Evolutionary conservation across 2,329 filamentous ascomycete genomes (phyloP).

Genomic region (Diaporthe sp.): DNA sequence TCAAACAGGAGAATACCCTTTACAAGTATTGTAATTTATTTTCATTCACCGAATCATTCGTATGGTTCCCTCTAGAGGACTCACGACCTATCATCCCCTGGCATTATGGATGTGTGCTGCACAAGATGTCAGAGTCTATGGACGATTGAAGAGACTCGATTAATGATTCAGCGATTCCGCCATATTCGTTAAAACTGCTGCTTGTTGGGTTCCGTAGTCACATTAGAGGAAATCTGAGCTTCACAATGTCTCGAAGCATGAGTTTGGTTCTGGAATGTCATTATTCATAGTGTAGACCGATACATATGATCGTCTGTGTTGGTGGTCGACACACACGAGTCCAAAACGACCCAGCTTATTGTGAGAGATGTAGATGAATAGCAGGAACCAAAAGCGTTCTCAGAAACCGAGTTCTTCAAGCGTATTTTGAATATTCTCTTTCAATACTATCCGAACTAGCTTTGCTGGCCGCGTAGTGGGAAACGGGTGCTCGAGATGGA

Average conservation of each 20-base stretch:
- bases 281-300: not conserved
- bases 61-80: too few species aligned
- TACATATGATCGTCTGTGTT: not conserved
- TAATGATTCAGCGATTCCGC: not conserved
- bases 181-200: not conserved
- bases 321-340: not conserved
- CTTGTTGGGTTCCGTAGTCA: not conserved
- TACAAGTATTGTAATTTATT: slow-evolving; percentile 29
- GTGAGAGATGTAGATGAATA: not conserved
- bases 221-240: not conserved
- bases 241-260: not conserved
- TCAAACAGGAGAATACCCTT: slow-evolving; percentile 16
- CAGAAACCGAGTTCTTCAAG: not conserved
- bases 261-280: not conserved
- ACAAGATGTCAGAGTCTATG: not conserved
- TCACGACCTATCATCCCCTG: not conserved
- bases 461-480: not conserved
- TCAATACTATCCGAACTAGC: not conserved
- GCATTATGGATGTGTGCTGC: not conserved
- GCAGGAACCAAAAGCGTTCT: not conserved
- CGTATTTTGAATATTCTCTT: not conserved
- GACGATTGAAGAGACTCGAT: not conserved
- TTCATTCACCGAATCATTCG: not conserved
- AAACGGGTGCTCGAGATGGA: not conserved
- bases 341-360: not conserved